Evolutionary conservation across 2,329 filamentous ascomycete genomes (phyloP), one percentile per base, ranked within the genome.

Genomic region (Aspergillus floridensis): DNA sequence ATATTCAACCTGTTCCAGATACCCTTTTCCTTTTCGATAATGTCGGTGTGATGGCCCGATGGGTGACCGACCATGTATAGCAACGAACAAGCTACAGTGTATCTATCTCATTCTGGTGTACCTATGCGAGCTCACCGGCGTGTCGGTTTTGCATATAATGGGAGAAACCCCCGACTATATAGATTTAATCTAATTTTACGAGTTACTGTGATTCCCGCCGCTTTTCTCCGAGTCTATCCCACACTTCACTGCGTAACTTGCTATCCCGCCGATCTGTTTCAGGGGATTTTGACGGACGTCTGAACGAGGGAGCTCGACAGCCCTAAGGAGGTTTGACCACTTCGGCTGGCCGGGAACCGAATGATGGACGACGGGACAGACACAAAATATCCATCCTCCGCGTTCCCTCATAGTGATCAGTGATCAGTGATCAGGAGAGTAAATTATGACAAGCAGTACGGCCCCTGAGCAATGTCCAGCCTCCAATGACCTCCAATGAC

Each of bases 171-270:
- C 50, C 21, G 22, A 19, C 48, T 19, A 12, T 55, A 48, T 54
- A 31, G 41, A 32, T 55, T 48, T 55, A 55, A 55, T 55, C 24
- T 31, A 47, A 46, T 31, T 47, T 55, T 29, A 55, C 26, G 53
- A 55, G 19, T 24, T 47, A 44, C 38, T 19, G 16, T 19, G 38
- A 44, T 44, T 44, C 14, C 16, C 38, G n/a, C 38, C 16, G 35
- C n/a, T 10, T 41, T 41, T 22, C 22, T 3, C 22, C 22, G 16
- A 8, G 14, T 44, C 14, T 19, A 14, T 19, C 16, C 16, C 16
- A 16, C 14, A 19, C 6, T 7, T 41, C 38, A 41, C 38, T 1
- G 14, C 38, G 38, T 41, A 44, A 19, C 38, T 44, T 8, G 14
- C 38, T 19, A 44, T 1, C 8, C 6, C 38, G 38, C n/a, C 38